These are phyloP conservation scores for Cytospora schulzeri DNA, from an alignment of 2,329 filamentous ascomycete genomes.

Conservation along the genomic window DNA sequence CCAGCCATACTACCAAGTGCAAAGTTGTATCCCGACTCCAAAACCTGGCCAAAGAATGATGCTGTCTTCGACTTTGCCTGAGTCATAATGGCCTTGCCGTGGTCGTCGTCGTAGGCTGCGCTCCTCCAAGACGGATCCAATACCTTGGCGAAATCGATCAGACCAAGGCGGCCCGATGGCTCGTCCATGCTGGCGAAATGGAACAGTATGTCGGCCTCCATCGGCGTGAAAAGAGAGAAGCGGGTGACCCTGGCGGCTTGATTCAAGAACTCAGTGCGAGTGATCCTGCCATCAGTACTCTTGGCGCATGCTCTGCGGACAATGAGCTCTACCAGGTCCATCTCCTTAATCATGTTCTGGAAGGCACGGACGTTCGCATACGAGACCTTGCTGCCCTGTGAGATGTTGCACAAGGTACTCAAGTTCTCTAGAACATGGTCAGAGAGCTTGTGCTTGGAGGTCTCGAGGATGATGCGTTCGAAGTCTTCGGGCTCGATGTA, in stretches of 20 bases:
- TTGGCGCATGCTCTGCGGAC: constrained; percentile 83
- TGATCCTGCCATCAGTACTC: constrained; percentile 89
- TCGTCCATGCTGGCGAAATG: constrained; percentile 95
- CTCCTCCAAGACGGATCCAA: constrained; percentile 90
- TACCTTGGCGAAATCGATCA: constrained; percentile 90
- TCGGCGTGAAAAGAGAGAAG: constrained; percentile 95
- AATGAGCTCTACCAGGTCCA: constrained; percentile 95
- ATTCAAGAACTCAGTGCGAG: constrained; percentile 89
- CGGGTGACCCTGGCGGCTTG: constrained; percentile 88
- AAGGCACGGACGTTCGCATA: constrained; percentile 98
- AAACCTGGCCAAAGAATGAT: constrained; percentile 62
- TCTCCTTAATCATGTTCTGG: constrained; percentile 96
- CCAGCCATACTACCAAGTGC: constrained; percentile 85
- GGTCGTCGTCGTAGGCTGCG: constrained; percentile 55
- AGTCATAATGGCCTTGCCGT: constrained; percentile 37
- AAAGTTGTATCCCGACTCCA: constrained; percentile 89
- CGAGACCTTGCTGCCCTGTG: constrained; percentile 86
- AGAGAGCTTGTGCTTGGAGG: constrained; percentile 91
- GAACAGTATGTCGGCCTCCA: constrained; percentile 98
- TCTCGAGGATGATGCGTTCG: constrained; percentile 93
- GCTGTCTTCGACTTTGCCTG: constrained; percentile 57
- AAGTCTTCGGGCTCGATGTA: constrained; percentile 97
- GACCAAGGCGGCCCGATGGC: constrained; percentile 78
- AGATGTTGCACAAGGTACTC: constrained; percentile 92
- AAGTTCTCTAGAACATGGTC: constrained; percentile 93